A percentile compares a stretch with the other conserved stretches of the same genome.
phyloP scores from a whole-genome alignment of 257 asterid genomes.

The Echites panduratus region DNA sequence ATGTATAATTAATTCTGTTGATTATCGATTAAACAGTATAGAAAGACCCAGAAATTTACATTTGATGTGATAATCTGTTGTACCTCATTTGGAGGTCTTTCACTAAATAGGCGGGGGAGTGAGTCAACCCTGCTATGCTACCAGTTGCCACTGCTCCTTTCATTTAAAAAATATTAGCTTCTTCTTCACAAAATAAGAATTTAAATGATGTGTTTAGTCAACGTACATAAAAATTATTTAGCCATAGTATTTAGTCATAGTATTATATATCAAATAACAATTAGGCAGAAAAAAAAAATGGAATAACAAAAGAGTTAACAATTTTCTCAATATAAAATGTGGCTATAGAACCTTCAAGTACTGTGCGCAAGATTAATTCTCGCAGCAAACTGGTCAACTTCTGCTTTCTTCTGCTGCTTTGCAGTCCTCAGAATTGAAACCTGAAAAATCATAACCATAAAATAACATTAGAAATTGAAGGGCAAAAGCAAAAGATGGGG shows the following conservation, averaged over 20 bases:
- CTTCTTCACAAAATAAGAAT: too few relatives aligned
- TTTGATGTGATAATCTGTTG: too few relatives aligned
- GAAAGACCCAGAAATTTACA: background rate
- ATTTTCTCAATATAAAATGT: background rate
- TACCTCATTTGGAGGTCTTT: too few relatives aligned
- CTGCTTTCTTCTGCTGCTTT: conserved; percentile 34
- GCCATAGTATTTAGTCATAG: too few relatives aligned
- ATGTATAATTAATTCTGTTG: background rate
- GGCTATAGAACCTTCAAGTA: background rate
- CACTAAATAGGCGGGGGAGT: too few relatives aligned
- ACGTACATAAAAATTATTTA: too few relatives aligned
- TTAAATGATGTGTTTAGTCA: too few relatives aligned
- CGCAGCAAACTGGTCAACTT: conserved; percentile 49
- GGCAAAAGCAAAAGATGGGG: background rate
- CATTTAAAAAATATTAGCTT: too few relatives aligned
- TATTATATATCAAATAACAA: background rate
- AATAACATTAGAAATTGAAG: background rate
- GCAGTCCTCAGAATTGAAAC: conserved; percentile 51
- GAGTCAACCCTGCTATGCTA: too few relatives aligned
- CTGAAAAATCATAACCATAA: conserved; percentile 24
- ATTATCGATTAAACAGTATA: too few relatives aligned
- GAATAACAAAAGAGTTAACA: background rate
- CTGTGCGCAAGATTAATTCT: conserved; percentile 33
- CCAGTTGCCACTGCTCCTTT: too few relatives aligned
- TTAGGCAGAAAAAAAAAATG: too few relatives aligned